These are phyloP conservation scores for Penicillium lividum DNA, from an alignment of 495 filamentous ascomycete species.

Conservation along the genomic window DNA sequence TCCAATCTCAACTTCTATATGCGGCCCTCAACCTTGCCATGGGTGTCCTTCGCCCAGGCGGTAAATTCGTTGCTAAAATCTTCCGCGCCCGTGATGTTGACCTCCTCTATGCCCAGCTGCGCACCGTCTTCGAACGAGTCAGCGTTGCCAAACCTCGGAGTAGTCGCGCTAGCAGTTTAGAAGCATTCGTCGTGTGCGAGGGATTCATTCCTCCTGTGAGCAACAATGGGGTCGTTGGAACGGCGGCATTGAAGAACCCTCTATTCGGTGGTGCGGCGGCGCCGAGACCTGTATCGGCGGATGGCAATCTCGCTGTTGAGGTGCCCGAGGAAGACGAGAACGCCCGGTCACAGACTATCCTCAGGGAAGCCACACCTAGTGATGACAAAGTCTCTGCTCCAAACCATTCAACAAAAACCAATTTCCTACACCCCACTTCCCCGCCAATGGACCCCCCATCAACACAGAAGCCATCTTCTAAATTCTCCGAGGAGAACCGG, in stretches of 20 bases:
- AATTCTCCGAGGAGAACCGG: constrained; percentile 47
- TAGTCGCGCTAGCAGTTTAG: constrained; percentile 88
- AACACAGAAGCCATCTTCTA: constrained; percentile 29
- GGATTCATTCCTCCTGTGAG: constrained; percentile 65
- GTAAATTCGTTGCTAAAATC: constrained; percentile 97
- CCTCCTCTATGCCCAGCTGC: constrained; percentile 86
- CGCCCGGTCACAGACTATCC: constrained; percentile 20
- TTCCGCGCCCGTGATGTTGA: constrained; percentile 93
- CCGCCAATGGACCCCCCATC: constrained; percentile 22
- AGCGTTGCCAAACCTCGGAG: constrained; percentile 90
- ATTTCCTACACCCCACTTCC: constrained; percentile 33
- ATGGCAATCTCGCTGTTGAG: constrained; percentile 65
- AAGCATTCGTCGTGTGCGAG: constrained; percentile 94
- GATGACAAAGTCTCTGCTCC: constrained; percentile 3
- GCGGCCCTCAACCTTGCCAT: constrained; percentile 89
- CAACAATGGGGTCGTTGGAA: constrained; percentile 33
- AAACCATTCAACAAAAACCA: constrained; percentile 25
- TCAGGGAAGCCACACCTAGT: constrained; percentile 2
- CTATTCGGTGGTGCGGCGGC: constrained; percentile 46
- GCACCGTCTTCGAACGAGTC: constrained; percentile 84
- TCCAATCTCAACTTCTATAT: constrained; percentile 93
- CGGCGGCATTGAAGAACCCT: constrained; percentile 47
- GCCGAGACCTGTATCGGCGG: constrained; percentile 37
- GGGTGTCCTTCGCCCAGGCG: constrained; percentile 86
- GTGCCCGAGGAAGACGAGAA: constrained; percentile 54